Base-by-base conservation (phyloP, 164 flowering plant species). In the Macadamia tetraphylla region DNA sequence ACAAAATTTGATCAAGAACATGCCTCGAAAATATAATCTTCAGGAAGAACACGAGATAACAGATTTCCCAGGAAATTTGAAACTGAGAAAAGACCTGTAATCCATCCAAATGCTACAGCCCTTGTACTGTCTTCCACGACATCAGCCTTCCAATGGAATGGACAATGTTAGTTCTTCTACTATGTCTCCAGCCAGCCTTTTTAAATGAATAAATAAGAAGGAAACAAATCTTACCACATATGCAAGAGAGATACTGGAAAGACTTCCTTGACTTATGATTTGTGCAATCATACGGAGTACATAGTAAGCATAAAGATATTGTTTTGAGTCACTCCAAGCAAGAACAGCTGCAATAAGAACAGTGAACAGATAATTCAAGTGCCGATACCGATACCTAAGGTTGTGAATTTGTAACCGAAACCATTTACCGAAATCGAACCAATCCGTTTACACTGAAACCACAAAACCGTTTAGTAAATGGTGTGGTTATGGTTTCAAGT, bases 221-320 rank as follows among this genome's bases (percentile, higher is more conserved):
- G 30, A 14, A 40, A 65, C 55, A 23, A 66, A 0, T 61, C 84
- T 84, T 81, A 92, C 98, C 77, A 77, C 88, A 78, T 92, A 90
- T 64, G 94, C 91, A 77, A 88, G 88, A 51, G 98, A 56, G 57
- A 92, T 88, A 83, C 92, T 88, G 88, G 88, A 88, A 61, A 90
- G 87, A 74, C 93, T 92, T 70, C 98, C 98, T 75, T 92, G 94
- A 74, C 98, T 92, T 70, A 87, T 70, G 68, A 92, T 92, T 61
- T 67, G 80, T 35, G 96, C 84, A 63, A 92, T 74, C 46, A 94
- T 90, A 3, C 95, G 93, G 30, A 90, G 77, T 58, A 77, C 89
- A 71, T 92, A 90, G 69, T 92, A 92, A 15, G 85, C 90, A 74
- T 90, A 92, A 11, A 92, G 91, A 81, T 76, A 70, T 64, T 58